Conservation (phyloP, 2,329 filamentous ascomycete genomes). For the Trichoderma sp. region DNA sequence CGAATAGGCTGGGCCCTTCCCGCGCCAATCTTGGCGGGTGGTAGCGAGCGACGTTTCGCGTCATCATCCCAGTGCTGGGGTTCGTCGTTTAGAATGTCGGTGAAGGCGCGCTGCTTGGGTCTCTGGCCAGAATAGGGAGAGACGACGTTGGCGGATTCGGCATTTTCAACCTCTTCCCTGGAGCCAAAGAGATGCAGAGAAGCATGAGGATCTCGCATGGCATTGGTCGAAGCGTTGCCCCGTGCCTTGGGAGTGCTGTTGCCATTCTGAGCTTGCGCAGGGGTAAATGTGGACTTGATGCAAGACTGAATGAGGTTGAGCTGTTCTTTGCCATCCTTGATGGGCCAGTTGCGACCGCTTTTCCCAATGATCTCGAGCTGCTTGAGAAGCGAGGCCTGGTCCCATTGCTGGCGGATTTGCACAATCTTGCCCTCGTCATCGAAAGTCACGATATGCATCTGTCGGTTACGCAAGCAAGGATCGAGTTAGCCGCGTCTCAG, state of each 20-base stretch:
- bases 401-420: constrained; percentile 90
- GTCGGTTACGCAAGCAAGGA: not conserved
- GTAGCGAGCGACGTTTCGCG: constrained; percentile 53
- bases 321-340: constrained; percentile 84
- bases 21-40: constrained; percentile 53
- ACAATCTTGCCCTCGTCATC: constrained; percentile 74
- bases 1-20: constrained; percentile 63
- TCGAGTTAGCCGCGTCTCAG: constrained; percentile 24
- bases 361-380: constrained; percentile 92
- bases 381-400: constrained; percentile 90
- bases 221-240: constrained; percentile 55
- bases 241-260: constrained; percentile 43
- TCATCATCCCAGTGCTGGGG: constrained; percentile 50
- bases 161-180: constrained; percentile 61
- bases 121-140: constrained; percentile 61
- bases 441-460: constrained; percentile 90
- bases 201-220: constrained; percentile 65
- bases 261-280: constrained; percentile 38
- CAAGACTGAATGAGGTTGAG: constrained; percentile 70
- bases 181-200: constrained; percentile 74
- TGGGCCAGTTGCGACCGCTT: constrained; percentile 91
- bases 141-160: constrained; percentile 51
- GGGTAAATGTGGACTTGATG: constrained; percentile 47
- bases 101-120: constrained; percentile 67
- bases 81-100: constrained; percentile 69